Base-by-base conservation (phyloP, 2,329 filamentous ascomycete species). In the Orbilia javanica region DNA sequence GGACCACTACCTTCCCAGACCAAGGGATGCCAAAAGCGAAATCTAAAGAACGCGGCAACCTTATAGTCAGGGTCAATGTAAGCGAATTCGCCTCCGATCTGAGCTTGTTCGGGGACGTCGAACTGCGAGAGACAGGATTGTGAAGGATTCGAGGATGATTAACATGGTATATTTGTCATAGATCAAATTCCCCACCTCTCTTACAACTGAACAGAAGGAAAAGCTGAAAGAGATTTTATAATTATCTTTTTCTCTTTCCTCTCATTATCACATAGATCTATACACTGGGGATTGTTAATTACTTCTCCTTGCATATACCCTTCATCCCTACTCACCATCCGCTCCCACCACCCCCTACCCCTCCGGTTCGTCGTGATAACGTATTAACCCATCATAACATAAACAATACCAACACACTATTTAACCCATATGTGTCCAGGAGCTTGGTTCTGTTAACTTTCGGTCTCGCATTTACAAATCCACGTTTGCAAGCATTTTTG, bases 21-120 rank as follows among this genome's bases (percentile, higher is more conserved):
- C 87, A 93, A n/a, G 96, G 96, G 75, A 98, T 99, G 96, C 94
- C 94, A 42, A 90, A 96, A 82, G 93, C 93, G 79, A 98, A 97
- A 88, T 93, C 93, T 0, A 89, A 86, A 75, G 89, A 94, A 82
- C 89, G 95, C 71, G 96, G 96, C 25, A 93, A 97, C 83, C 93
- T 99, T 80, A 86, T 98, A 74, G 88, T 99, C 76, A 92, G 90
- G 77, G 94, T 97, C 82, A 96, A 96, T 83, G 94, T 99, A 84
- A 94, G 79, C 69, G 11, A 36, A 36, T 39, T 39, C 11, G 36
- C 13, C 36, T 39, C 5, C 8, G 11, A 39, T 39, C 13, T 13
- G 11, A 39, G 36, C n/a, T 39, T 15, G n/a, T 15, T 15, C 11
- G 11, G 13, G 11, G 11, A 39, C 11, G 3, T 50, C n/a, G 10